Conservation (phyloP, 345 rosid genomes). For the Lagerstroemia speciosa region DNA sequence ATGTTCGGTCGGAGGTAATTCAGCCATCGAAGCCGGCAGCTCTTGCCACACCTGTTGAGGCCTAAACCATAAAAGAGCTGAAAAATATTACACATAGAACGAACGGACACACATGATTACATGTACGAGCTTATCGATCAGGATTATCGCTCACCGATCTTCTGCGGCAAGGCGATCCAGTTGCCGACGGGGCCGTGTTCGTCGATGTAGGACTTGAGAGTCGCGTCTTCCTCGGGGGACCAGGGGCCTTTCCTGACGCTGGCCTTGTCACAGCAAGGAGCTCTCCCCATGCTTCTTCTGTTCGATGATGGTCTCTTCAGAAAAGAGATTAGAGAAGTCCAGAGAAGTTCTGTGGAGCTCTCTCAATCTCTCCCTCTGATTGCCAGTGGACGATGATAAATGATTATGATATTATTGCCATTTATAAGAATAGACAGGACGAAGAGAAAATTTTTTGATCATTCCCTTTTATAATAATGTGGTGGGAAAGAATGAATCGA, state of each 20-base stretch:
- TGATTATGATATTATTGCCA: constrained; percentile 3
- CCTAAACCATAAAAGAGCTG: constrained; percentile 10
- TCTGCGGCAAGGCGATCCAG: constrained; percentile 49
- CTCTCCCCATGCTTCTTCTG: constrained; percentile 64
- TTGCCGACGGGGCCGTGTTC: constrained; percentile 46
- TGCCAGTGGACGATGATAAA: not conserved
- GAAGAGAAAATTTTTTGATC: too few relatives aligned
- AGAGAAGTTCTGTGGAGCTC: not conserved
- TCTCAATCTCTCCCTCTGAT: not conserved
- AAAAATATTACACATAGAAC: not conserved
- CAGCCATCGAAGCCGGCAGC: constrained; percentile 35
- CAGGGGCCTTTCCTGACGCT: constrained; percentile 86
- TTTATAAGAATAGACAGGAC: not conserved
- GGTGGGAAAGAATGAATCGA: too few relatives aligned
- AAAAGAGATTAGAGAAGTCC: not conserved
- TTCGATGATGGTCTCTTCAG: not conserved
- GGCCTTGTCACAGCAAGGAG: constrained; percentile 87
- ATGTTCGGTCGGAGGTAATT: constrained; percentile 39
- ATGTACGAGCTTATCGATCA: too few relatives aligned
- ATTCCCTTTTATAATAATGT: too few relatives aligned
- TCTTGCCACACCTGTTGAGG: constrained; percentile 34
- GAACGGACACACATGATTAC: too few relatives aligned
- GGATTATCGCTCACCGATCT: constrained; percentile 10
- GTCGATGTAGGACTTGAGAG: constrained; percentile 22
- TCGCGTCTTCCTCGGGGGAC: constrained; percentile 87